Evolutionary conservation across 129 eudicot species (phyloP), one percentile per base, ranked within the genome.

Genomic region (Dittrichia graveolens): DNA sequence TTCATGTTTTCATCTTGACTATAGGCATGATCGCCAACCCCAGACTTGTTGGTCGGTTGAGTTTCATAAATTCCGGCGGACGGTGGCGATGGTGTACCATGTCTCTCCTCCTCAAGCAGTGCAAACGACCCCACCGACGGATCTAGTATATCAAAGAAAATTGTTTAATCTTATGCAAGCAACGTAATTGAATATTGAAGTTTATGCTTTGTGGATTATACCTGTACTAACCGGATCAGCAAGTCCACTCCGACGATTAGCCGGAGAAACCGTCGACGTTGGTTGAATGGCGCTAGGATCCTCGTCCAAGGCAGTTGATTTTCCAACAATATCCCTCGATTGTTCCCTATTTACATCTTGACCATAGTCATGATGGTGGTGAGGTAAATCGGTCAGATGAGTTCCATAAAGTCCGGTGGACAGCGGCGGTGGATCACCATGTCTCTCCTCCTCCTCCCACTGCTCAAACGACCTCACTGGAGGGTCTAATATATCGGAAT

Each of bases 401-500:
- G 71, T 42, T 63, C 61, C 82, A 9, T 78, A 71, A 7, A 46
- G 37, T 12, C 65, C 82, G 16, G 73, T 71, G 66, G 82, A 55
- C 8, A 78, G 14, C 4, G 72, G 82, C 18, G 82, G 82, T 15
- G 82, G 82, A 10, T 44, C 66, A 34, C 76, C 76, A 4, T 2
- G 72, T 43, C 15, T 70, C 50, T 78, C 82, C 67, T 78, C 82
- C 13, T 78, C 77, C 58, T 78, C 67, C 82, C 82, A 78, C 60
- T 71, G 67, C 3, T 72, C 49, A 37, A 78, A 78, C 3, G 82
- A 52, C 39, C 82, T 53, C 16, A 78, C 67, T 19, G 82, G 82
- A 0, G 72, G 38, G 60, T 78, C 82, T 9, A 63, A 31, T 3
- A 78, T 78, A 40, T 79, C 58, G 0, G 83, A 79, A 73, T 54